Evolutionary conservation across 495 filamentous ascomycete species (phyloP).

Genomic region (Penicillium lagena): DNA sequence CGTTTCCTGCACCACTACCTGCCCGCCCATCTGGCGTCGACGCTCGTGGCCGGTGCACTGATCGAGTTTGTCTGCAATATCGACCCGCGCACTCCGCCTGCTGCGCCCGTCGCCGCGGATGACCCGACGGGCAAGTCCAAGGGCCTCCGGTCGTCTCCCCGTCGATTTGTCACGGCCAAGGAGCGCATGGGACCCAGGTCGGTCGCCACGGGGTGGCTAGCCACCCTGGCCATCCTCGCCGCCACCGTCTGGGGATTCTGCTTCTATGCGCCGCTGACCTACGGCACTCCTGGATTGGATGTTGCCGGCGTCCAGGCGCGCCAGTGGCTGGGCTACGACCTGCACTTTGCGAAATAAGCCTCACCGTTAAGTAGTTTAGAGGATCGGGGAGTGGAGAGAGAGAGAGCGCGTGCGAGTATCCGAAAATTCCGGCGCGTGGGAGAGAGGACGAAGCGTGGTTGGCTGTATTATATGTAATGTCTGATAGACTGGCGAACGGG

Average conservation of each 20-base stretch:
- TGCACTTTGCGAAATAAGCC: slow-evolving; percentile 94
- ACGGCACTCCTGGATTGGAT: slow-evolving; percentile 86
- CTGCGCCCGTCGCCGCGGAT: slow-evolving; percentile 40
- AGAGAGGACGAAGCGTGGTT: neutral
- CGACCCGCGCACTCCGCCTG: slow-evolving; percentile 53
- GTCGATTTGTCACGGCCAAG: slow-evolving; percentile 58
- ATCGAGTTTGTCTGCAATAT: slow-evolving; percentile 94
- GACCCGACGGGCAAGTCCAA: slow-evolving; percentile 38
- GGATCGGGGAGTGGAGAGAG: neutral
- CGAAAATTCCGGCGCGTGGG: no score
- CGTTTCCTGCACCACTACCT: slow-evolving; percentile 76
- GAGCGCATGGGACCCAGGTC: slow-evolving; percentile 79
- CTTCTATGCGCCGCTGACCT: slow-evolving; percentile 92
- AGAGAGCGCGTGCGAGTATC: no score
- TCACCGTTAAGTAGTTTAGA: neutral
- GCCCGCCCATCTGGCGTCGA: slow-evolving; percentile 84
- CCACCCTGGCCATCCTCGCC: slow-evolving; percentile 59
- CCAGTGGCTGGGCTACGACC: slow-evolving; percentile 95
- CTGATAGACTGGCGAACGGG: no score
- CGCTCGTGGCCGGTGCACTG: slow-evolving; percentile 91
- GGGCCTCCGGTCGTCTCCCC: slow-evolving; percentile 12
- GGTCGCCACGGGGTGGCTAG: slow-evolving; percentile 71
- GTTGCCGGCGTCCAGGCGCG: slow-evolving; percentile 74
- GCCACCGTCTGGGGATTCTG: slow-evolving; percentile 72
- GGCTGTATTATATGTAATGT: slow-evolving; percentile 5